Conservation (phyloP, 2,329 filamentous ascomycete species). For the Pseudocercospora musae region DNA sequence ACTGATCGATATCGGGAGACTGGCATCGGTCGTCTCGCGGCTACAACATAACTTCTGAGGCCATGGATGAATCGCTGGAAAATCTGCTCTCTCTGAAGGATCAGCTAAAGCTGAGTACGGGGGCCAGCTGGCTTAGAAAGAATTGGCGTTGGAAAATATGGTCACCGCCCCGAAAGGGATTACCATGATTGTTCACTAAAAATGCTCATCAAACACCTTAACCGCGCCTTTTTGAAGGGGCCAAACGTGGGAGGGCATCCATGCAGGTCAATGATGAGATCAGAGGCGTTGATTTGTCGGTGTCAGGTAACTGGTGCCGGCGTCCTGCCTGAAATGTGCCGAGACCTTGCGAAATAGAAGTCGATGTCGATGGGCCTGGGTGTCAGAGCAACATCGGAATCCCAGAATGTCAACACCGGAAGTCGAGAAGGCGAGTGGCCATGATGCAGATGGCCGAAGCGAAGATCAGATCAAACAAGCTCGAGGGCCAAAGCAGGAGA, state of each 20-base stretch:
- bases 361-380: not conserved
- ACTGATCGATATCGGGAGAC: not conserved
- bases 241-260: not conserved
- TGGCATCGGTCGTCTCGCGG: not conserved
- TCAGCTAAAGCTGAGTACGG: not conserved
- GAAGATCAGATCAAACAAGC: not conserved
- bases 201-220: not conserved
- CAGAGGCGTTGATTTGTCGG: not conserved
- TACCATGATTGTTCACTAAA: not conserved
- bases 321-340: not conserved
- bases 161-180: not conserved
- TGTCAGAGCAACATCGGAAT: not conserved
- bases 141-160: not conserved
- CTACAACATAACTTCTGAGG: not conserved
- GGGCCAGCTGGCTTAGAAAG: too few species aligned
- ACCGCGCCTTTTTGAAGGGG: not conserved
- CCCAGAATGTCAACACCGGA: not conserved
- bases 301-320: not conserved
- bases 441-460: not conserved
- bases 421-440: not conserved
- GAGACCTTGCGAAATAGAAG: not conserved
- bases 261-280: not conserved
- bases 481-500: not conserved
- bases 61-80: not conserved
- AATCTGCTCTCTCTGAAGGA: not conserved